A percentile compares a stretch with the other conserved stretches of the same genome.
These are phyloP conservation scores for Penicillium riverlandense DNA, from an alignment of 495 filamentous ascomycete genomes.

Conservation along the genomic window DNA sequence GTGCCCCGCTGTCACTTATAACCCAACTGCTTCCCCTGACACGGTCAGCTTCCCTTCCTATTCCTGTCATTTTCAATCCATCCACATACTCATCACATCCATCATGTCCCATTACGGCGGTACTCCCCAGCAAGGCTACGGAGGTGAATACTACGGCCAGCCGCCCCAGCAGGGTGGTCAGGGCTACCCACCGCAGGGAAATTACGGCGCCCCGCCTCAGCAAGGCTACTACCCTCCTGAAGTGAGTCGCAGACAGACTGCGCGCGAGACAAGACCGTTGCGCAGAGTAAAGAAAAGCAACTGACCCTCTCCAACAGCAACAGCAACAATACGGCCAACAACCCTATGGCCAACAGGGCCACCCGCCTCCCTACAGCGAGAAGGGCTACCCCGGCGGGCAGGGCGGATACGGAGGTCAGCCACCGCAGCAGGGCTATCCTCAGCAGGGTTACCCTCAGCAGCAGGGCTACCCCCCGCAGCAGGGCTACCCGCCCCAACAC, in stretches of 20 bases:
- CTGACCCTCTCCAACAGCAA: constrained; percentile 1
- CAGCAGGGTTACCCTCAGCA: constrained; percentile 16
- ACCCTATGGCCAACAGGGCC: constrained; percentile 13
- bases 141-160: constrained; percentile 12
- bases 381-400: constrained; percentile 7
- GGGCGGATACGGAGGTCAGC: constrained; percentile 5
- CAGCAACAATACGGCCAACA: constrained; percentile 12
- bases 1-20: no score
- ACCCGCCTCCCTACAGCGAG: constrained; percentile 12
- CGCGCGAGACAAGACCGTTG: not conserved
- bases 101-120: constrained; percentile 15
- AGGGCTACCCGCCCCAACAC: constrained; percentile 15
- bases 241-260: constrained; percentile 10
- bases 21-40: no score
- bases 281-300: not conserved
- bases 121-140: constrained; percentile 12
- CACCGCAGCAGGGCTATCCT: constrained; percentile 11
- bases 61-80: not conserved
- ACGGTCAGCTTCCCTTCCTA: not conserved
- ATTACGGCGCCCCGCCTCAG: constrained; percentile 17
- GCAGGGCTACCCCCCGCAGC: constrained; percentile 25
- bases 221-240: constrained; percentile 21
- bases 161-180: constrained; percentile 8
- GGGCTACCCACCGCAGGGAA: constrained; percentile 16
- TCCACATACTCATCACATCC: not conserved